A percentile compares a stretch with the other conserved stretches of the same genome.
Conservation (phyloP, 306 rosid genomes). For the Prinsepia uniflora region DNA sequence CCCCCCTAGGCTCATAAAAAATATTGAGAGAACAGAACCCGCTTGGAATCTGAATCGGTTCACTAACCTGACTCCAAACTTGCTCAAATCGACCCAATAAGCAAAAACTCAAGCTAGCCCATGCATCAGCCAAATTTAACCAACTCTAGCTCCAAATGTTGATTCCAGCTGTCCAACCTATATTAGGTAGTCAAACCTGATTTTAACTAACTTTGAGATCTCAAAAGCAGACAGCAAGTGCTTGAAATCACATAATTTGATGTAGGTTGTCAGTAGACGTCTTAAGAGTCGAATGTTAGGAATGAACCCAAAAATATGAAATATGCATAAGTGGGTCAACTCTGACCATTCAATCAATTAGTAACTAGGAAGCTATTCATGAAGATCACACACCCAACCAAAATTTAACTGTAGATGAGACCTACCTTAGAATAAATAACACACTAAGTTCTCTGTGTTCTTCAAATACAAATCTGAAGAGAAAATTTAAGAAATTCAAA, state of each 20-base stretch:
- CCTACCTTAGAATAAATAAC: conserved; percentile 61
- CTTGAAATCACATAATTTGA: conserved; percentile 1
- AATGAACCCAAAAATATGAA: not conserved
- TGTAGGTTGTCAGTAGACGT: not conserved
- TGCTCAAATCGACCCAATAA: conserved; percentile 29
- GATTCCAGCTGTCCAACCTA: conserved; percentile 26
- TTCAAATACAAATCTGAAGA: conserved; percentile 62
- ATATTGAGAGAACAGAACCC: not conserved
- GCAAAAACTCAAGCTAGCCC: conserved; percentile 20
- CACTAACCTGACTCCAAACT: conserved; percentile 27
- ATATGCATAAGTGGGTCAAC: conserved; percentile 15
- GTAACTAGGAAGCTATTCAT: conserved; percentile 12
- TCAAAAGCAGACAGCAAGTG: not conserved
- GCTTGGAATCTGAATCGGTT: conserved; percentile 14
- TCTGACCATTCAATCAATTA: conserved; percentile 22
- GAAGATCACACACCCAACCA: not conserved
- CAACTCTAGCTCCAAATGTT: conserved; percentile 24
- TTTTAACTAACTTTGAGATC: conserved; percentile 18
- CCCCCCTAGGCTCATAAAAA: not conserved
- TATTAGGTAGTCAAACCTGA: conserved; percentile 16
- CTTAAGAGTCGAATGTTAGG: not conserved
- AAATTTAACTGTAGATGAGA: conserved; percentile 29
- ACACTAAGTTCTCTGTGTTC: conserved; percentile 44
- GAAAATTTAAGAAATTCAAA: conserved; percentile 46
- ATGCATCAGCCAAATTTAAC: conserved; percentile 17